Evolutionary conservation across 75 land plant genomes (phyloP).

Genomic region (Picea glauca): DNA sequence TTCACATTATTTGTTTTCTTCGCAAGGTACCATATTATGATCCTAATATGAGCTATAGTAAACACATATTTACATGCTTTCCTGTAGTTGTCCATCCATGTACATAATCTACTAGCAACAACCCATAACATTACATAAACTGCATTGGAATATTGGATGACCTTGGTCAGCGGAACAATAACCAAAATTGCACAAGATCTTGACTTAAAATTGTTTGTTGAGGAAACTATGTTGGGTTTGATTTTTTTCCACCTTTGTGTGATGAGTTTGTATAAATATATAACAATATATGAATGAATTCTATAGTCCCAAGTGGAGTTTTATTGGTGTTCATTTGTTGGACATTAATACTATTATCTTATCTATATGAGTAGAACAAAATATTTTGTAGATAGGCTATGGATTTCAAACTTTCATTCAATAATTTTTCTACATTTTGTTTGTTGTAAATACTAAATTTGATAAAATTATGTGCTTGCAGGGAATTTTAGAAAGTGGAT

Average conservation of each 20-base stretch:
- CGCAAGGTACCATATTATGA: background rate
- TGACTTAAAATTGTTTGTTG: background rate
- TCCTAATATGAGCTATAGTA: background rate
- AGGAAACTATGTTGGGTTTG: background rate
- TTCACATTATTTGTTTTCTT: background rate
- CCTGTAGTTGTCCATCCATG: background rate
- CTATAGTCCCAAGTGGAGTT: background rate
- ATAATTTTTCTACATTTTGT: background rate
- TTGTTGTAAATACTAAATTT: no score
- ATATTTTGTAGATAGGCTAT: background rate
- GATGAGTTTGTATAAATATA: background rate
- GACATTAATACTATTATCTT: no score
- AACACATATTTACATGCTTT: background rate
- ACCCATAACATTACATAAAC: background rate
- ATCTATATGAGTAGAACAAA: background rate
- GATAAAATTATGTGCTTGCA: conserved; percentile 22
- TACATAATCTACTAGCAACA: background rate
- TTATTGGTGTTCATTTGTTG: background rate
- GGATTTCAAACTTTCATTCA: background rate
- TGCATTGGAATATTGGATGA: background rate
- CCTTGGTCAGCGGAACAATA: no score
- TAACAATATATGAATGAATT: background rate
- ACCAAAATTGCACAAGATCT: background rate
- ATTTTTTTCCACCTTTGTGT: background rate
- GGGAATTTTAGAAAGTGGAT: conserved; percentile 73